Evolutionary conservation across 1,284 basidiomycete genomes (phyloP), one percentile per base, ranked within the genome.

Genomic region (Cutaneotrichosporon sp.): DNA sequence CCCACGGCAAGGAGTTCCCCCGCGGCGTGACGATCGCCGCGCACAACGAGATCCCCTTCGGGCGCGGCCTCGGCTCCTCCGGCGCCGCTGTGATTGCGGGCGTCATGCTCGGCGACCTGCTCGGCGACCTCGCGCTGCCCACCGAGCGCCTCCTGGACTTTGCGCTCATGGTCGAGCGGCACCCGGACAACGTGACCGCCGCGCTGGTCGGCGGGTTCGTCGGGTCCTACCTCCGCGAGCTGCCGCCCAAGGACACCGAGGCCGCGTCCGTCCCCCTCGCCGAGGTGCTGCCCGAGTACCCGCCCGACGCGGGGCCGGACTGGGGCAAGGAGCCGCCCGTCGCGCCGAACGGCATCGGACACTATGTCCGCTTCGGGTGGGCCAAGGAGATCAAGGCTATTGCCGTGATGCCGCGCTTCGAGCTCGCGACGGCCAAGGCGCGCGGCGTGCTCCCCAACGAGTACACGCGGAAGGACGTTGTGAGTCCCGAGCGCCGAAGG

Each of bases 131-230:
- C 63, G 75, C 83, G 25, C 85, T 99, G 14, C 76, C 88, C 18
- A 83, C 80, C 33, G 85, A 84, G 55, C 87, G 97, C 29, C 83
- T 97, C 70, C 86, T 99, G 60, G 97, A 99, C 80, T 95, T 93
- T 75, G 95, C 97, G 1, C 84, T 99, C 61, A 99, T 99, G 97
- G 95, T 99, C 71, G 97, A 99, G 80, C 86, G 97, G 11, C 97
- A 99, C 79, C 97, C 97, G 9, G 97, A 99, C 81, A 99, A 99
- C 77, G 95, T 99, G 68, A 97, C 97, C 0, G 97, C 97, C 0
- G 95, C 95, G 0, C 86, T 99, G 36, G 86, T 98, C 33, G 97
- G 97, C 43, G 97, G 97, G 0, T 99, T 99, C 77, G 92, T 99
- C n/a, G 97, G 95, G 11, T 92, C 90, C 7, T 99, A 99, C 82